Conservation (phyloP, 202 grass and related monocot species). For the Setaria viridis region DNA sequence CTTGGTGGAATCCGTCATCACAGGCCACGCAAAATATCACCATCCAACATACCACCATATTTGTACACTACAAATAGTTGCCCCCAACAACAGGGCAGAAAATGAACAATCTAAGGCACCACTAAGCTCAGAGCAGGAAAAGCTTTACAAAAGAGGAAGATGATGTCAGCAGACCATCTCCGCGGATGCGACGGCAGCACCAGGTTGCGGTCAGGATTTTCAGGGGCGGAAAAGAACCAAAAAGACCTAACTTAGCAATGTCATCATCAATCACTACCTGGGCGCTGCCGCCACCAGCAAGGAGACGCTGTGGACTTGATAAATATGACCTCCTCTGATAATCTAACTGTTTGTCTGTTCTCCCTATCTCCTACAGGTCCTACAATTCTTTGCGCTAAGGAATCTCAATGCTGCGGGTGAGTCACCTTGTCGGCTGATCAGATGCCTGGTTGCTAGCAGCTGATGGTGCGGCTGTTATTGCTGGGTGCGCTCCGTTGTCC, state of each 20-base stretch:
- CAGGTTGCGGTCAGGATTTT: slow-evolving; percentile 34
- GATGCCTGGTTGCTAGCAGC: slow-evolving; percentile 70
- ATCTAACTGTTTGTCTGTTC: slow-evolving; percentile 62
- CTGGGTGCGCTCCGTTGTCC: slow-evolving; percentile 77
- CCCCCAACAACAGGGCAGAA: slow-evolving; percentile 35
- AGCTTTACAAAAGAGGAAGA: slow-evolving; percentile 62
- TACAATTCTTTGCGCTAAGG: slow-evolving; percentile 53
- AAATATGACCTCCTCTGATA: slow-evolving; percentile 46
- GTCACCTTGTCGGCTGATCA: slow-evolving; percentile 79
- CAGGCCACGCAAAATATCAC: slow-evolving; percentile 38
- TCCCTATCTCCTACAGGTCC: slow-evolving; percentile 67
- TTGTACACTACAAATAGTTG: slow-evolving; percentile 60
- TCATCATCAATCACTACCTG: slow-evolving; percentile 48
- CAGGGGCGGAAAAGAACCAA: slow-evolving; percentile 42
- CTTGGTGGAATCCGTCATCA: slow-evolving; percentile 19
- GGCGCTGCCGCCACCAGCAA: slow-evolving; percentile 35
- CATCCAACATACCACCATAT: slow-evolving; percentile 55
- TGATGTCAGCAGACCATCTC: slow-evolving; percentile 26
- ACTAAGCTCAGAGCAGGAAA: slow-evolving; percentile 48
- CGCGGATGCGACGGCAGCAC: not conserved
- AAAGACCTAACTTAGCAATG: slow-evolving; percentile 56
- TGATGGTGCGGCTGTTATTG: slow-evolving; percentile 57
- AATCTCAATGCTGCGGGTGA: slow-evolving; percentile 17
- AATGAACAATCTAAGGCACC: slow-evolving; percentile 48
- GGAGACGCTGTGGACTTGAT: slow-evolving; percentile 42